Evolutionary conservation across 2,329 filamentous ascomycete species (phyloP).

Genomic region (Daldinia eschscholtzii): DNA sequence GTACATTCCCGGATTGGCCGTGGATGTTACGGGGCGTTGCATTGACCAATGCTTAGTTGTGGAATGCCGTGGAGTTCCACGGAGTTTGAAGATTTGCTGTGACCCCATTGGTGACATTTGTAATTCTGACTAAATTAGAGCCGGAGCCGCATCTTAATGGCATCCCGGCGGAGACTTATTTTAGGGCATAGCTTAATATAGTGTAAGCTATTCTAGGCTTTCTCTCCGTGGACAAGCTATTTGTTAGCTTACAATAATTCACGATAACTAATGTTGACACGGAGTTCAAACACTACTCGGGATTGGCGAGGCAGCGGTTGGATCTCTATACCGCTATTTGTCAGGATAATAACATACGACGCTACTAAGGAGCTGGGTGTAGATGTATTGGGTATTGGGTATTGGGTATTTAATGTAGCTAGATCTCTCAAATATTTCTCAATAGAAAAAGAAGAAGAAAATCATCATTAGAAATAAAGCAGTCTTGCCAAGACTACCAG

Average conservation of each 20-base stretch:
- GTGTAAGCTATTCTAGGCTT: background rate
- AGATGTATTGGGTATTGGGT: background rate
- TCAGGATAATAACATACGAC: background rate
- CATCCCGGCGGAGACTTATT: conserved; percentile 4
- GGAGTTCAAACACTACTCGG: background rate
- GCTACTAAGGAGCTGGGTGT: background rate
- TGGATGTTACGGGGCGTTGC: background rate
- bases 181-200: background rate
- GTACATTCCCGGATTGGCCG: background rate
- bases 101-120: background rate
- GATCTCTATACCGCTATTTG: conserved; percentile 1
- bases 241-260: background rate
- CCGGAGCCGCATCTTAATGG: conserved; percentile 4
- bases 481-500: background rate
- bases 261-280: background rate
- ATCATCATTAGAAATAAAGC: background rate
- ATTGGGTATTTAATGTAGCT: conserved; percentile 10
- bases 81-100: background rate
- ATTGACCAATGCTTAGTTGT: background rate
- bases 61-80: background rate
- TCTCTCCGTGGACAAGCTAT: background rate
- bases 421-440: background rate
- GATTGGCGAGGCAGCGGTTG: background rate
- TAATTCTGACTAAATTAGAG: background rate
- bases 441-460: background rate